Evolutionary conservation across 2,329 filamentous ascomycete genomes (phyloP), one percentile per base, ranked within the genome.

Genomic region (Mycosphaerella sp.): DNA sequence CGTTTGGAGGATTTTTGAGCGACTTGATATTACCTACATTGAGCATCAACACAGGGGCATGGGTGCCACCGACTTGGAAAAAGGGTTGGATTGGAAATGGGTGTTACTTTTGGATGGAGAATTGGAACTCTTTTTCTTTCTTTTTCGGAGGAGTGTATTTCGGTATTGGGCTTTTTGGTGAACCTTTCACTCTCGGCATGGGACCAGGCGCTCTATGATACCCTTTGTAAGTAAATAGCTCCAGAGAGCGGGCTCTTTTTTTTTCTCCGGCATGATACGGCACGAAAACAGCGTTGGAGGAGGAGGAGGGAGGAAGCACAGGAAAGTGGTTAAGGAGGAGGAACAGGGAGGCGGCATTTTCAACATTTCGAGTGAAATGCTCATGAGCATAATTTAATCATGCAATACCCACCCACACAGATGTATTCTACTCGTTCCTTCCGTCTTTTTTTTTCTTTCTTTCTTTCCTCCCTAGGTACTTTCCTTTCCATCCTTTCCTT

Each of bases 151-250:
- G 26, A 11, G 21, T 26, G 32, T 9, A 29, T 40, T 40, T 45
- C 29, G 26, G 9, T 48, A 41, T 47, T 34, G 53, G 59, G 55
- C 46, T 58, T 53, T 57, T 43, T 57, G 51, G 58, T 57, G 53
- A 55, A 57, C 45, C 52, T 44, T 52, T 53, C 45, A 3, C 10
- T 21, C 41, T 38, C 48, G 57, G 60, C 58, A 60, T 60, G 51
- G 58, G 58, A 60, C 57, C 56, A 60, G 60, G 60, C 58, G 60
- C 59, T 59, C 54, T 58, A 62, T 62, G 60, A 62, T 62, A 60
- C 60, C 58, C 57, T 58, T 55, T 52, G 53, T 46, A 45, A 56
- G 55, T 51, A 58, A 48, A 52, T 34, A 47, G 49, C 52, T 46
- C 45, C 53, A 21, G 42, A 17, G 48, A 55, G 53, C 29, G 49